Evolutionary conservation across 2,329 filamentous ascomycete genomes (phyloP).

Genomic region (Colletotrichum trifolii): DNA sequence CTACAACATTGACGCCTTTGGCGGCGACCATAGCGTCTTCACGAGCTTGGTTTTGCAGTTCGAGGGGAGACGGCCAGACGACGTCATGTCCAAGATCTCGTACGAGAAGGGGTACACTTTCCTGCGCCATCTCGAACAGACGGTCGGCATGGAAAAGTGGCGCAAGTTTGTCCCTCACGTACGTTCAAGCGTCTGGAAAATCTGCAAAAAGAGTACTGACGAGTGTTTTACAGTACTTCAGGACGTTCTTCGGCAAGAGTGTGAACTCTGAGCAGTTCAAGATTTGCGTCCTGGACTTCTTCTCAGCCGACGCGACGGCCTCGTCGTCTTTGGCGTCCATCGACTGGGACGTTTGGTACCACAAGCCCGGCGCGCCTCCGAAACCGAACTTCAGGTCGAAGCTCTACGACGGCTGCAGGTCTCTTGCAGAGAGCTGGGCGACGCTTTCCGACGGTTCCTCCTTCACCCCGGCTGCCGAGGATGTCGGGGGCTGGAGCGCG

Average conservation of each 20-base stretch:
- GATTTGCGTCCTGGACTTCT: slow-evolving; percentile 9
- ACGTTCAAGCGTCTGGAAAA: background rate
- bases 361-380: slow-evolving; percentile 16
- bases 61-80: slow-evolving; percentile 14
- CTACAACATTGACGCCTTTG: slow-evolving; percentile 14
- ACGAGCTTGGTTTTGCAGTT: slow-evolving; percentile 20
- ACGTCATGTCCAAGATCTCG: slow-evolving; percentile 26
- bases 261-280: slow-evolving; percentile 19
- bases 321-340: background rate
- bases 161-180: slow-evolving; percentile 21
- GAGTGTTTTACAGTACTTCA: slow-evolving; percentile 3
- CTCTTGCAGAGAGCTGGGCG: background rate
- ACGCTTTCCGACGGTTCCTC: background rate
- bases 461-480: background rate
- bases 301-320: slow-evolving; percentile 1
- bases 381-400: slow-evolving; percentile 9
- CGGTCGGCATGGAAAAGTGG: slow-evolving; percentile 16
- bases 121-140: slow-evolving; percentile 12
- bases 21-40: slow-evolving; percentile 9
- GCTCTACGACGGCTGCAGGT: slow-evolving; percentile 1
- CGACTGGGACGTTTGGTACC: slow-evolving; percentile 13
- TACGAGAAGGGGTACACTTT: slow-evolving; percentile 28
- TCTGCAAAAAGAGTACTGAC: background rate
- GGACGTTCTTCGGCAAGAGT: slow-evolving; percentile 5
- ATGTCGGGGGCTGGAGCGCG: slow-evolving; percentile 23